Evolutionary conservation across 176 grass and related monocot species (phyloP), one percentile per base, ranked within the genome.

Genomic region (Zizania latifolia): DNA sequence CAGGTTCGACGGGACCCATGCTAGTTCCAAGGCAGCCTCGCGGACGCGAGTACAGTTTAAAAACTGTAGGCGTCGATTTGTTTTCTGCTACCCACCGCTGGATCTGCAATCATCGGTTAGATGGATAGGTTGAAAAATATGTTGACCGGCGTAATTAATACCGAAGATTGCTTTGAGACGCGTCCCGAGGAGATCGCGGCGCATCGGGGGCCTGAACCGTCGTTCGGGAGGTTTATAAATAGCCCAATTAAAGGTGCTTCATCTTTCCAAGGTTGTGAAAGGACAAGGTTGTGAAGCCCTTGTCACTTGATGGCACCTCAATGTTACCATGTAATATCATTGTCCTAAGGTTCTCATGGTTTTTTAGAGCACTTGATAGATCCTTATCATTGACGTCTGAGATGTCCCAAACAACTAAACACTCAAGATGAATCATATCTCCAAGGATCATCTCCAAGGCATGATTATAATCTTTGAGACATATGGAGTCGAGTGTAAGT

Each of bases 401-500:
- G 26, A 84, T 16, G 0, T n/a, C 0, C 57, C 10, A 54, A 6
- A 78, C 51, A 0, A 22, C 41, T 6, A 84, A 64, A 6, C 17
- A 10, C 9, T 56, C 40, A 13, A 78, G 44, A 19, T 32, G 74
- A 12, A 48, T 38, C 64, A 84, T 70, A 2, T 31, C 1, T 23
- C 24, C 55, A 35, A 41, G 37, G 1, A 1, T n/a, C n/a, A n/a
- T n/a, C n/a, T n/a, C n/a, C n/a, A 35, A 41, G 37, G 1, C 2
- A 2, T 2, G 19, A 6, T 29, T 26, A 0, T 0, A 17, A 35
- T 4, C 48, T 14, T 68, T 8, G 15, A 58, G 56, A 6, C 27
- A 2, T 77, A 84, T 78, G 13, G 74, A 53, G 43, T 58, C 35
- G 1, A 84, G 67, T 43, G 74, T 84, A 0, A 78, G 68, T 0